These are phyloP conservation scores for Stachybotrys echinatus DNA, from an alignment of 2,329 filamentous ascomycete species.

Conservation along the genomic window DNA sequence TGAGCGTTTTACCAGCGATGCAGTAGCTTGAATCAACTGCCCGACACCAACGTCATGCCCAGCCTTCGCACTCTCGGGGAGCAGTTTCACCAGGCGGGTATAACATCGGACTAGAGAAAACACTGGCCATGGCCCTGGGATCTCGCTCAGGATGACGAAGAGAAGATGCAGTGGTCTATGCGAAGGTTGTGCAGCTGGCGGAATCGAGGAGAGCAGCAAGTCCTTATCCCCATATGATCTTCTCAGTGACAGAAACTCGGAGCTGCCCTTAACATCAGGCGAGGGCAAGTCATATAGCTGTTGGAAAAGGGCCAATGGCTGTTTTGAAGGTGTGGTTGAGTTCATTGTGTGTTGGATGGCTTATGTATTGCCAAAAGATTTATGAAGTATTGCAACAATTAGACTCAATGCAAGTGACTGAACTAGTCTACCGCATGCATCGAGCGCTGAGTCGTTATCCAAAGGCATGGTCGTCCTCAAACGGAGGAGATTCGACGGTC, in stretches of 20 bases:
- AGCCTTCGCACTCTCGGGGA: constrained; percentile 30
- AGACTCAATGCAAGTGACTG: not conserved
- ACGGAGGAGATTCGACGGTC: not conserved
- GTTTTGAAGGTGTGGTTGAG: not conserved
- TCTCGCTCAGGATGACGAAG: constrained; percentile 14
- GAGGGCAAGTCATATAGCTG: constrained; percentile 12
- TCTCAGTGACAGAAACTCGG: constrained; percentile 6
- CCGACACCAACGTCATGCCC: constrained; percentile 9
- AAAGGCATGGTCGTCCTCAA: not conserved
- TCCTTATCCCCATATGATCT: constrained; percentile 8
- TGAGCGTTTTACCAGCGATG: constrained; percentile 18
- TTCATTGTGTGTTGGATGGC: not conserved
- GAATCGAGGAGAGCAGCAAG: constrained; percentile 15
- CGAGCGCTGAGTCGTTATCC: not conserved
- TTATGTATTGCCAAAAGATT: not conserved
- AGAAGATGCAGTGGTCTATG: constrained; percentile 19
- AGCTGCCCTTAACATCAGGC: constrained; percentile 10
- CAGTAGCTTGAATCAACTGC: constrained; percentile 11
- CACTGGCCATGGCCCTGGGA: constrained; percentile 20
- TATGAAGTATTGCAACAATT: not conserved
- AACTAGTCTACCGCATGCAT: not conserved
- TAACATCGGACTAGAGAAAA: constrained; percentile 26
- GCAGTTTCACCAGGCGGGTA: constrained; percentile 25
- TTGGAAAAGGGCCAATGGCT: constrained; percentile 7
- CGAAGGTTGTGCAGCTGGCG: constrained; percentile 10